Evolutionary conservation across 345 rosid species (phyloP).

Genomic region (Salix viminalis): DNA sequence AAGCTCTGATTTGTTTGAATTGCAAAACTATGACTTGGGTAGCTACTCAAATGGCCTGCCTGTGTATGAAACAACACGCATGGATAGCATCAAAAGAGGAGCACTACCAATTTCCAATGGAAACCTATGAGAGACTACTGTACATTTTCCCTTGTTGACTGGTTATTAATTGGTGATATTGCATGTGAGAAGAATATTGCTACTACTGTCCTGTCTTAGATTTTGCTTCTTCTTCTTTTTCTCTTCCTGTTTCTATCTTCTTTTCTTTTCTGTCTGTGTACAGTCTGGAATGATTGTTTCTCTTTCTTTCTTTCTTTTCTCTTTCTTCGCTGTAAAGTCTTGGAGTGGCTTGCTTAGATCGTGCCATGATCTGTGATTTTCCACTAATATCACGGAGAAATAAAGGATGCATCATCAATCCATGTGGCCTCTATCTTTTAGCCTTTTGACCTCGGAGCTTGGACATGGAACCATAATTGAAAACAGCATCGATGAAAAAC

Average conservation of each 20-base stretch:
- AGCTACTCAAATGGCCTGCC: constrained; percentile 65
- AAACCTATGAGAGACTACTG: constrained; percentile 15
- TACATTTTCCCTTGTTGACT: constrained; percentile 1
- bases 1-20: constrained; percentile 91
- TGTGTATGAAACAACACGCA: constrained; percentile 81
- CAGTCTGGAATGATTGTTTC: constrained; percentile 14
- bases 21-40: constrained; percentile 70
- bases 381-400: constrained; percentile 7
- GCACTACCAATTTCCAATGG: constrained; percentile 47
- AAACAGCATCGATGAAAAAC: background rate
- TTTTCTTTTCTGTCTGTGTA: background rate
- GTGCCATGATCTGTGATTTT: constrained; percentile 20
- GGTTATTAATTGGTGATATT: constrained; percentile 5
- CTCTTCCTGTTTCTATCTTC: background rate
- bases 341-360: constrained; percentile 16
- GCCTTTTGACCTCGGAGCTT: constrained; percentile 16
- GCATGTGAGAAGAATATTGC: constrained; percentile 10
- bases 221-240: background rate
- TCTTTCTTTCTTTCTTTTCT: background rate
- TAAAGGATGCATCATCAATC: constrained; percentile 13
- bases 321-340: background rate
- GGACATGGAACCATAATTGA: background rate
- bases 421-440: constrained; percentile 12
- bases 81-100: constrained; percentile 66
- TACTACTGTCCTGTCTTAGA: background rate